Evolutionary conservation across 345 rosid genomes (phyloP).

Genomic region (Clausena lansium): DNA sequence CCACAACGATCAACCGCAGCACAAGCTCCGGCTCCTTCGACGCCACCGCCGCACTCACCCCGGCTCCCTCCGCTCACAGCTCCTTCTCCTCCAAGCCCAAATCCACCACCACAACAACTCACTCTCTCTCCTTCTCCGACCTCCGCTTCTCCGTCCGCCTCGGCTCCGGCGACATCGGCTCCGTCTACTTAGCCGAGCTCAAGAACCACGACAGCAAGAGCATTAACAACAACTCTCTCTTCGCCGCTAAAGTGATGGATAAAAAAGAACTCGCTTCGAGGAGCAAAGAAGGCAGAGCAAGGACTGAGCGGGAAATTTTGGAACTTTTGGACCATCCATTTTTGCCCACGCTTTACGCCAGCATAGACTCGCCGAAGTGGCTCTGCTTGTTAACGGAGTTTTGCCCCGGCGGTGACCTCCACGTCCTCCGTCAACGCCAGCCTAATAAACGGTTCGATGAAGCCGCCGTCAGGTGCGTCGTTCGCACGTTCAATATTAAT

Average conservation of each 20-base stretch:
- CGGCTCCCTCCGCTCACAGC: constrained; percentile 60
- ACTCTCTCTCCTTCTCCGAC: constrained; percentile 64
- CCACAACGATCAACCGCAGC: constrained; percentile 71
- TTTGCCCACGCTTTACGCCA: constrained; percentile 72
- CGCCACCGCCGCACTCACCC: constrained; percentile 61
- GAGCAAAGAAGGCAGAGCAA: constrained; percentile 83
- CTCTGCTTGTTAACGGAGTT: constrained; percentile 88
- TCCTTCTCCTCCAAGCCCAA: constrained; percentile 21
- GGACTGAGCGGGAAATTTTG: constrained; percentile 78
- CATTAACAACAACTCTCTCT: constrained; percentile 9
- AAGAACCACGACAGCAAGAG: constrained; percentile 19
- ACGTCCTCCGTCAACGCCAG: constrained; percentile 90
- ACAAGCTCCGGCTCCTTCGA: constrained; percentile 73
- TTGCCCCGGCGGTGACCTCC: constrained; percentile 98
- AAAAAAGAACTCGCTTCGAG: constrained; percentile 78
- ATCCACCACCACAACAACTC: constrained; percentile 8
- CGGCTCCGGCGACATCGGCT: constrained; percentile 94
- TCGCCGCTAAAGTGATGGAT: constrained; percentile 92
- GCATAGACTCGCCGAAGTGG: constrained; percentile 76
- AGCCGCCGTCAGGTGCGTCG: constrained; percentile 76
- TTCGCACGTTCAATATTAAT: constrained; percentile 20
- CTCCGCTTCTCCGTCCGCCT: constrained; percentile 74
- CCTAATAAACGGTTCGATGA: constrained; percentile 72
- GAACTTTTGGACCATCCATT: constrained; percentile 87
- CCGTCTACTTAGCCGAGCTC: constrained; percentile 76